Evolutionary conservation across 805 yeast genomes (phyloP).

Genomic region (Wickerhamiella kurtzmanii): DNA sequence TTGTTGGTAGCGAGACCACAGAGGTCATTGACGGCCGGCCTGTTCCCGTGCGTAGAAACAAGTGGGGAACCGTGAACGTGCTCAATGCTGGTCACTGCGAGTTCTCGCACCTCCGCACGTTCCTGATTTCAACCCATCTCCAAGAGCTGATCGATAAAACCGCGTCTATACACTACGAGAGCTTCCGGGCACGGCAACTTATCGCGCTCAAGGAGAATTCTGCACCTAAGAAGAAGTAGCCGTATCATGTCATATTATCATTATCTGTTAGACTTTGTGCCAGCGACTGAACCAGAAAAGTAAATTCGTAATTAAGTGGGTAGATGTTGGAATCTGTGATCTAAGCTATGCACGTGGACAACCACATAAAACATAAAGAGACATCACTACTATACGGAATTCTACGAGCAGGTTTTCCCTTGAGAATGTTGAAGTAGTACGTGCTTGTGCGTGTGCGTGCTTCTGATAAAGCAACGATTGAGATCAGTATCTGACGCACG

Average conservation of each 20-base stretch:
- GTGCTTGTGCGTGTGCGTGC: no score
- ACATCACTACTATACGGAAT: no score
- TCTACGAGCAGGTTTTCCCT: no score
- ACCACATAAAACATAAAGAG: no score
- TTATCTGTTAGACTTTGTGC: no score
- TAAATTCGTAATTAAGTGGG: no score
- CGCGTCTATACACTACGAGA: conserved; percentile 74
- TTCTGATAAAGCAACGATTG: no score
- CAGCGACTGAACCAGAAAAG: no score
- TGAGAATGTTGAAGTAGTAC: no score
- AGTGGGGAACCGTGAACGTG: conserved; percentile 87
- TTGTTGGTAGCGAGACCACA: conserved; percentile 78
- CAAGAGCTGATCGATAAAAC: conserved; percentile 95
- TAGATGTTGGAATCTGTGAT: no score
- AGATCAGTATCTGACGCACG: no score
- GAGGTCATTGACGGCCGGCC: conserved; percentile 62
- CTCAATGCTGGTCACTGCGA: conserved; percentile 94
- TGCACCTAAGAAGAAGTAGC: conserved; percentile 16
- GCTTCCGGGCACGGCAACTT: conserved; percentile 85
- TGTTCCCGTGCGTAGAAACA: conserved; percentile 81
- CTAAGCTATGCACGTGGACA: no score
- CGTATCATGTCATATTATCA: not conserved
- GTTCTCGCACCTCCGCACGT: conserved; percentile 85
- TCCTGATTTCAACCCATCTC: conserved; percentile 85
- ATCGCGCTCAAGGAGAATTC: conserved; percentile 79